phyloP scores from a whole-genome alignment of 768 basidiomycete genomes.

The Rhodotorula paludigena region DNA sequence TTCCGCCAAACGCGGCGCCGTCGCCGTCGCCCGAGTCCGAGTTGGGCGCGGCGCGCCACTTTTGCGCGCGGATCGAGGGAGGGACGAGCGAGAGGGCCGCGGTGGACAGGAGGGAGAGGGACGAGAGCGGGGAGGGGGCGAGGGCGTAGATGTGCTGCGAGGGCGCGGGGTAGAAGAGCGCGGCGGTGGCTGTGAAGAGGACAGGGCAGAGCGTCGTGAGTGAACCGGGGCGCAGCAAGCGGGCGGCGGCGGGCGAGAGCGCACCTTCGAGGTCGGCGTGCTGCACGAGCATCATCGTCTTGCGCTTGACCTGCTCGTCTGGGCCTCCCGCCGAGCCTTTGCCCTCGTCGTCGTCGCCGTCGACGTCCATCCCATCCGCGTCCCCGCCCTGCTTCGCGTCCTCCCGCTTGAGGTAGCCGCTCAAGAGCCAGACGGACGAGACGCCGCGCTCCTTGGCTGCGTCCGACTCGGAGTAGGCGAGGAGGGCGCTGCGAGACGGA shows the following conservation, averaged over 20 bases:
- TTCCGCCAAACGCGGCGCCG: constrained; percentile 8
- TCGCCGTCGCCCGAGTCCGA: not conserved
- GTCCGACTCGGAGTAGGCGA: constrained; percentile 10
- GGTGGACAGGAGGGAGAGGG: constrained; percentile 14
- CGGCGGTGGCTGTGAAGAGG: not conserved
- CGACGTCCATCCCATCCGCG: constrained; percentile 12
- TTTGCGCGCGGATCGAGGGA: not conserved
- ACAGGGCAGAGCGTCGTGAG: not conserved
- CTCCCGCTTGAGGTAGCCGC: constrained; percentile 2
- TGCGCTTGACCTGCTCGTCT: not conserved
- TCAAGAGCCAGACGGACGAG: constrained; percentile 12
- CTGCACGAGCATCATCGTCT: constrained; percentile 19
- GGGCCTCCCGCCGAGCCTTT: no score
- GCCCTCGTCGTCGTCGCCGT: not conserved
- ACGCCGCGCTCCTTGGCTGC: constrained; percentile 22
- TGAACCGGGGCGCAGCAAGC: not conserved
- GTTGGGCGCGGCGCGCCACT: constrained; percentile 13
- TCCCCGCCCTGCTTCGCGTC: no score
- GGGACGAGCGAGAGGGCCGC: constrained; percentile 9
- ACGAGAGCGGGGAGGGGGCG: constrained; percentile 2
- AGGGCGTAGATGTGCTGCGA: constrained; percentile 24
- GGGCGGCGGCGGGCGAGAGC: not conserved
- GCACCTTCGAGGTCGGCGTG: constrained; percentile 12
- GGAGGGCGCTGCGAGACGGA: constrained; percentile 2
- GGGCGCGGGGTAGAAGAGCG: constrained; percentile 16